Conservation (phyloP, 2,329 filamentous ascomycete genomes). For the Cyphellophora attinorum region DNA sequence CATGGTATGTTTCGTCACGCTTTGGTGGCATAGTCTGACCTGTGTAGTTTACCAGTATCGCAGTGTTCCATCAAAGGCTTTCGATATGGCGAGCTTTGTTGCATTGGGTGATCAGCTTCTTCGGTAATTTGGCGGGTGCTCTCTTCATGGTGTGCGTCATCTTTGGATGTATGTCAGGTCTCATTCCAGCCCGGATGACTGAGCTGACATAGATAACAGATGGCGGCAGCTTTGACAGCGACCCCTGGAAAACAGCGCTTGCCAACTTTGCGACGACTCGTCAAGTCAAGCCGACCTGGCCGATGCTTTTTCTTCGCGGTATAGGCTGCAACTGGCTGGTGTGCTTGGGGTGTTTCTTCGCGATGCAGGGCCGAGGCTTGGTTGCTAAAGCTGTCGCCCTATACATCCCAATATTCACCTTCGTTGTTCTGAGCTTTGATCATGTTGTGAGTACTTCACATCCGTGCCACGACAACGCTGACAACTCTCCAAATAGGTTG, state of each 20-base stretch:
- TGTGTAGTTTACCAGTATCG: not conserved
- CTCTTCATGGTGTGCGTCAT: slow-evolving; percentile 40
- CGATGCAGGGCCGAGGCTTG: slow-evolving; percentile 40
- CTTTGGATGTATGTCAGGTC: slow-evolving; percentile 38
- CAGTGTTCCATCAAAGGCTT: not conserved
- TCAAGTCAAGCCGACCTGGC: slow-evolving; percentile 38
- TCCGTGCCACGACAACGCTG: not conserved
- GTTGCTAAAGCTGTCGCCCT: slow-evolving; percentile 45
- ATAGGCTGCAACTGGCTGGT: slow-evolving; percentile 52
- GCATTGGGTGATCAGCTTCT: slow-evolving; percentile 30
- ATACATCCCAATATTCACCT: slow-evolving; percentile 48
- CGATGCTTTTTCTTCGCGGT: slow-evolving; percentile 44
- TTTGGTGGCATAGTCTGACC: not conserved
- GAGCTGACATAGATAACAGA: not conserved
- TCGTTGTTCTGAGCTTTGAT: slow-evolving; percentile 43
- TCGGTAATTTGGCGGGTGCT: slow-evolving; percentile 39
- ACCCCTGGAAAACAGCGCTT: not conserved
- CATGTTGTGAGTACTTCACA: slow-evolving; percentile 35
- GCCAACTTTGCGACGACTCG: slow-evolving; percentile 41
- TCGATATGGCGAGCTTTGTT: not conserved
- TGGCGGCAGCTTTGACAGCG: not conserved
- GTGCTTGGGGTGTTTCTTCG: slow-evolving; percentile 40
- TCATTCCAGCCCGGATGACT: not conserved
- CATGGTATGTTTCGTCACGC: slow-evolving; percentile 21
- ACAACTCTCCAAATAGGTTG: not conserved